Conservation (phyloP, 441 rosid genomes). For the Erodium texanum region DNA sequence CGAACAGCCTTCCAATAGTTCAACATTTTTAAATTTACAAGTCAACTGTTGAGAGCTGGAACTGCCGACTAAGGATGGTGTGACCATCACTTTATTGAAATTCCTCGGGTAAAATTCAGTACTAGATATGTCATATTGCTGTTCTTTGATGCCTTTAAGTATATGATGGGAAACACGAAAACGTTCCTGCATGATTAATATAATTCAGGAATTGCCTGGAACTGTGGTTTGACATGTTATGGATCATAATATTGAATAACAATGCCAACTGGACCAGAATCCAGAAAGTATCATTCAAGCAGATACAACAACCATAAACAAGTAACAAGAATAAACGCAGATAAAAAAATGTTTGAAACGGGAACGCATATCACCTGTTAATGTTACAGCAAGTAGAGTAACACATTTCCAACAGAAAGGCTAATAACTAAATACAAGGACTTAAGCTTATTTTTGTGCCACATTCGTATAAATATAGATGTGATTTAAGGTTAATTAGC, state of each 20-base stretch:
- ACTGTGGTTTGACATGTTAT: not conserved
- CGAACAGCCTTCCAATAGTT: constrained; percentile 18
- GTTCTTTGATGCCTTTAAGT: constrained; percentile 16
- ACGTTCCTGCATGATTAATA: constrained; percentile 30
- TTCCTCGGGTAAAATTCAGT: constrained; percentile 1
- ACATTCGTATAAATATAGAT: not conserved
- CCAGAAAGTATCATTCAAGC: not conserved
- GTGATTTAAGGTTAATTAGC: not conserved
- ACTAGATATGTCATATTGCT: constrained; percentile 12
- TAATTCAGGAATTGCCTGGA: constrained; percentile 9
- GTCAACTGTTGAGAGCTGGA: constrained; percentile 20
- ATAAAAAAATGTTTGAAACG: not conserved
- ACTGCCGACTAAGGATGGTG: constrained; percentile 23
- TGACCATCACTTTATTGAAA: constrained; percentile 17
- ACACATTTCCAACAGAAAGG: not conserved
- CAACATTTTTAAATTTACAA: constrained; percentile 10
- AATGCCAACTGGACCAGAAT: not conserved
- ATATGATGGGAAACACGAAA: constrained; percentile 21
- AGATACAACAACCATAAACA: not conserved
- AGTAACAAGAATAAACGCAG: not conserved
- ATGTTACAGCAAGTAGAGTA: not conserved
- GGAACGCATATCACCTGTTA: not conserved
- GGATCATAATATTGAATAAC: not conserved
- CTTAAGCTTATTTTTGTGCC: not conserved
- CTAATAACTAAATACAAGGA: not conserved